Evolutionary conservation across 2,329 filamentous ascomycete species (phyloP).

Genomic region (Parafenestella ontariensis): DNA sequence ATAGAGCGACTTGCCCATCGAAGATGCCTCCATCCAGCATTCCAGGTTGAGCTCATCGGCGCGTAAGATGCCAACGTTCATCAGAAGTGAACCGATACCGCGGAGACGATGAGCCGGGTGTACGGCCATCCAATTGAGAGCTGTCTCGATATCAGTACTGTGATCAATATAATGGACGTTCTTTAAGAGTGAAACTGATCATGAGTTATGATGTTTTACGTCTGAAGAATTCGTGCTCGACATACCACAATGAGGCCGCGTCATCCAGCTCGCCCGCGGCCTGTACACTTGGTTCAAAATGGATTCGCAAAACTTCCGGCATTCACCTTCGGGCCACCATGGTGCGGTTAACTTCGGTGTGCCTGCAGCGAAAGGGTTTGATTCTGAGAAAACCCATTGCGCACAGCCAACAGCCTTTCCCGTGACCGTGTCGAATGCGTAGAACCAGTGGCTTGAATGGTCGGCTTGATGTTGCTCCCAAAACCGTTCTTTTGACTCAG

Average conservation of each 20-base stretch:
- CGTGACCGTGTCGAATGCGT: constrained; percentile 32
- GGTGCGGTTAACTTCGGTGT: constrained; percentile 34
- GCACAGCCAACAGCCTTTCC: constrained; percentile 35
- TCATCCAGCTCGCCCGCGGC: constrained; percentile 43
- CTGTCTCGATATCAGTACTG: constrained; percentile 25
- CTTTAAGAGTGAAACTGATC: background rate
- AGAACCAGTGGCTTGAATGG: constrained; percentile 44
- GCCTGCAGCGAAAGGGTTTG: constrained; percentile 42
- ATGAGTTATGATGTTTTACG: background rate
- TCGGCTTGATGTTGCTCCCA: constrained; percentile 37
- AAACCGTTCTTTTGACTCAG: constrained; percentile 40
- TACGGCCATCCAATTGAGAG: constrained; percentile 48
- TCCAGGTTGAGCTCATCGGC: constrained; percentile 46
- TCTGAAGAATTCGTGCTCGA: constrained; percentile 14
- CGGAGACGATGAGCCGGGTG: constrained; percentile 43
- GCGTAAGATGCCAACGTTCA: constrained; percentile 41
- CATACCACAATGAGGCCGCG: constrained; percentile 43
- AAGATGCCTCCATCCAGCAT: constrained; percentile 49
- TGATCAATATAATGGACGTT: background rate
- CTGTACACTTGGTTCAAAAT: constrained; percentile 44
- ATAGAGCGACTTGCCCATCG: constrained; percentile 48
- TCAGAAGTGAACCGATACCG: constrained; percentile 47
- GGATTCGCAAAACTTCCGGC: constrained; percentile 41
- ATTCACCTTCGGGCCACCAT: constrained; percentile 47
- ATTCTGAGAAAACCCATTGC: constrained; percentile 39